A percentile compares a stretch with the other conserved stretches of the same genome.
Conservation (phyloP, 768 basidiomycete genomes). For the Lentinula sp. region DNA sequence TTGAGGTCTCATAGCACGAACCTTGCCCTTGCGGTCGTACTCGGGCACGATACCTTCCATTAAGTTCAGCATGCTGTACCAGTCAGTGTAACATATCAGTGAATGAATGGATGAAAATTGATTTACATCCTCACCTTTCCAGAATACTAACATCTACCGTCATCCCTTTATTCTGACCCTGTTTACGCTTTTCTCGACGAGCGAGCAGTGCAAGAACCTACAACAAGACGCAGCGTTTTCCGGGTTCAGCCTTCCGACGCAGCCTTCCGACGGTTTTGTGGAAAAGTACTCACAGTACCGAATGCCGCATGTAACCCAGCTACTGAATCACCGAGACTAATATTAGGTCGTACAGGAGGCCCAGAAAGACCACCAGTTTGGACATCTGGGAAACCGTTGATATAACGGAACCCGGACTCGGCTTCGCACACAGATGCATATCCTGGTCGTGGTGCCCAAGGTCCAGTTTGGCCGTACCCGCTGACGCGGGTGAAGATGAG, state of each 20-base stretch:
- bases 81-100: neutral
- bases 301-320: conserved; percentile 71
- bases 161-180: conserved; percentile 30
- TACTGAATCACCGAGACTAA: conserved; percentile 67
- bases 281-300: conserved; percentile 46
- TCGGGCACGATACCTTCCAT: conserved; percentile 78
- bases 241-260: neutral
- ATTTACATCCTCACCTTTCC: conserved; percentile 44
- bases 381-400: conserved; percentile 59
- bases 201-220: conserved; percentile 59
- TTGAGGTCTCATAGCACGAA: conserved; percentile 14
- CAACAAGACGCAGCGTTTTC: neutral
- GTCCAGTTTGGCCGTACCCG: conserved; percentile 72
- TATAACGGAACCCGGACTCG: conserved; percentile 68
- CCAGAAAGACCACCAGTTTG: conserved; percentile 48
- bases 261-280: neutral
- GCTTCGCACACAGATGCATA: conserved; percentile 76
- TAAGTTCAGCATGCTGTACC: conserved; percentile 61
- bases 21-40: conserved; percentile 67
- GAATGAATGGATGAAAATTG: neutral
- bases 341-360: conserved; percentile 65
- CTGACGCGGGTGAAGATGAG: conserved; percentile 88
- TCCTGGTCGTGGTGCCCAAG: conserved; percentile 65
- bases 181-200: conserved; percentile 26
- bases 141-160: conserved; percentile 75